phyloP scores from a whole-genome alignment of 371 early-diverging fungal species.

The Dinochytrium kinnereticum region DNA sequence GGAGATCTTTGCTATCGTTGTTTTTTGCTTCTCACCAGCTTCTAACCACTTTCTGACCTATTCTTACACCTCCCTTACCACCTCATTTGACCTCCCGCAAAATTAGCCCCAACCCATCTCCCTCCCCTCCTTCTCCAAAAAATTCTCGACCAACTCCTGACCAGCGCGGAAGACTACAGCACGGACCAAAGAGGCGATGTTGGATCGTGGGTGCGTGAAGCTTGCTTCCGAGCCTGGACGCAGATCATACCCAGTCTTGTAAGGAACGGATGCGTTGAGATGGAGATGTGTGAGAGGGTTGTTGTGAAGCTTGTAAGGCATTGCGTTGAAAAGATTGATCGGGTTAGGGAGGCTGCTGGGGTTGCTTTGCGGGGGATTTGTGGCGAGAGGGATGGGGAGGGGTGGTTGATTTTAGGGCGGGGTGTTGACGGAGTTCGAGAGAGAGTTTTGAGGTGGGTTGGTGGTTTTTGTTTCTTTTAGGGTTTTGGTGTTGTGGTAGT shows the following conservation, averaged over 20 bases:
- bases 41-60: no score
- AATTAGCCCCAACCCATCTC: no score
- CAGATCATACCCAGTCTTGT: conserved; percentile 55
- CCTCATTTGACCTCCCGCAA: no score
- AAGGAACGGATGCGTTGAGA: conserved; percentile 38
- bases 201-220: conserved; percentile 90
- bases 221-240: conserved; percentile 66
- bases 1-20: no score
- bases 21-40: no score
- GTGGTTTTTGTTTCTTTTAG: no score
- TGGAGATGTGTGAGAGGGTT: conserved; percentile 31
- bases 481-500: no score
- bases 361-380: conserved; percentile 46
- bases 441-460: background rate
- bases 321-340: conserved; percentile 82
- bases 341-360: conserved; percentile 73
- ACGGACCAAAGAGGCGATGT: conserved; percentile 93
- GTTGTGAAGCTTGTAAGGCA: conserved; percentile 68
- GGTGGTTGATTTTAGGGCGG: no score
- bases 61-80: no score
- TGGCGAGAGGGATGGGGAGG: background rate
- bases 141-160: conserved; percentile 45
- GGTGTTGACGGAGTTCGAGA: conserved; percentile 23
- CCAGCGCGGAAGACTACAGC: conserved; percentile 82
- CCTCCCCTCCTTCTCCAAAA: no score